These are phyloP conservation scores for Lactifluus echinatus DNA, from an alignment of 768 basidiomycete genomes.

Conservation along the genomic window DNA sequence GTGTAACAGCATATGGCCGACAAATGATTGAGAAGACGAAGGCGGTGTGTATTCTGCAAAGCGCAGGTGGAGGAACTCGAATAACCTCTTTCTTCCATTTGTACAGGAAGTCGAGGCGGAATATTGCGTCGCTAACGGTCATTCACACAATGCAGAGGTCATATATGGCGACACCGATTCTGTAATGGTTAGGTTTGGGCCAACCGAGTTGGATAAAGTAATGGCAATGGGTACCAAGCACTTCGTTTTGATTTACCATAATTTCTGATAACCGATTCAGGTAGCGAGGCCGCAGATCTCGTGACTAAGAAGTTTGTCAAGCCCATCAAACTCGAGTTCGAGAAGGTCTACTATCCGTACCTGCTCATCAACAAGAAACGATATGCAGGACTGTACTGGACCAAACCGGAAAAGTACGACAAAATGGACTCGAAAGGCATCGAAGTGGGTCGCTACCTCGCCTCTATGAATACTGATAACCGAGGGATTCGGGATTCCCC, in stretches of 20 bases:
- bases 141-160: slow-evolving; percentile 80
- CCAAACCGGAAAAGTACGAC: slow-evolving; percentile 87
- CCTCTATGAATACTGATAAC: neutral
- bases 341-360: slow-evolving; percentile 98
- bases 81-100: neutral
- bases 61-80: neutral
- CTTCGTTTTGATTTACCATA: neutral
- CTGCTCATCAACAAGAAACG: slow-evolving; percentile 97
- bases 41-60: slow-evolving; percentile 39
- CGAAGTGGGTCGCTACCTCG: slow-evolving; percentile 49
- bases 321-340: slow-evolving; percentile 98
- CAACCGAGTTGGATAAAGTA: slow-evolving; percentile 72
- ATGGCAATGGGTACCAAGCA: slow-evolving; percentile 74
- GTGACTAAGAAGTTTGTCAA: slow-evolving; percentile 88
- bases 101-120: slow-evolving; percentile 79
- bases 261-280: slow-evolving; percentile 33
- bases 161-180: slow-evolving; percentile 99
- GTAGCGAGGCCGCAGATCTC: slow-evolving; percentile 84
- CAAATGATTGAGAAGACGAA: slow-evolving; percentile 99
- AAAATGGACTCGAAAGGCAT: slow-evolving; percentile 99
- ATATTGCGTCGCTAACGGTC: slow-evolving; percentile 79
- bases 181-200: slow-evolving; percentile 97
- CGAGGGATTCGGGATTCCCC: neutral
- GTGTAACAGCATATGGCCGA: slow-evolving; percentile 91
- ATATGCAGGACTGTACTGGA: slow-evolving; percentile 98